Percentiles rank a stretch among this genome's conserved stretches.
Conservation (phyloP, 2,329 filamentous ascomycete species). For the Rutstroemia sp. region DNA sequence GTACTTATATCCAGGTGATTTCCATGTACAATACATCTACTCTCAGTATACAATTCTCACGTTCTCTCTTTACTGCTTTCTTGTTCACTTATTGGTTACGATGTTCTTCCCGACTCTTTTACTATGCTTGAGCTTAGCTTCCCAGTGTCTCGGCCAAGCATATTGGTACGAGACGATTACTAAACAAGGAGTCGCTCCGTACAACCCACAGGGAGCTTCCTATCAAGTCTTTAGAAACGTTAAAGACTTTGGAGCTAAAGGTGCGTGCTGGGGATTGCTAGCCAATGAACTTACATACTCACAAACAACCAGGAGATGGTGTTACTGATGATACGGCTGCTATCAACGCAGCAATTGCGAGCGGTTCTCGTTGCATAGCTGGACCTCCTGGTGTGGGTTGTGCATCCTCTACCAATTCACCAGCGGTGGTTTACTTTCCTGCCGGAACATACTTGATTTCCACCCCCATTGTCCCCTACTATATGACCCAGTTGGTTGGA, state of each 20-base stretch:
- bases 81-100: not conserved
- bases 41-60: not conserved
- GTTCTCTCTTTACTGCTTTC: not conserved
- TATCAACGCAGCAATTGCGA: slow-evolving; percentile 55
- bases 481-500: slow-evolving; percentile 23
- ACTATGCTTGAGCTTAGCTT: not conserved
- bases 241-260: slow-evolving; percentile 16
- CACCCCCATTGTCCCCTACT: slow-evolving; percentile 17
- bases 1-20: not conserved
- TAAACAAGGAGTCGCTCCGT: slow-evolving; percentile 19
- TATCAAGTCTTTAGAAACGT: slow-evolving; percentile 21
- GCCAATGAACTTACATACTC: slow-evolving; percentile 46
- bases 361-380: slow-evolving; percentile 16
- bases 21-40: not conserved
- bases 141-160: slow-evolving; percentile 5
- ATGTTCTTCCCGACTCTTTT: not conserved
- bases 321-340: slow-evolving; percentile 72
- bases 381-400: slow-evolving; percentile 30
- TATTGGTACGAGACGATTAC: slow-evolving; percentile 22
- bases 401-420: slow-evolving; percentile 39
- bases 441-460: slow-evolving; percentile 24
- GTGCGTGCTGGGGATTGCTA: not conserved
- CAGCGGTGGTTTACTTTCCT: slow-evolving; percentile 28
- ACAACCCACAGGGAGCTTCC: slow-evolving; percentile 9
- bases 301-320: slow-evolving; percentile 57